Base-by-base conservation (phyloP, 805 yeast species). In the Osmozyma mogii region DNA sequence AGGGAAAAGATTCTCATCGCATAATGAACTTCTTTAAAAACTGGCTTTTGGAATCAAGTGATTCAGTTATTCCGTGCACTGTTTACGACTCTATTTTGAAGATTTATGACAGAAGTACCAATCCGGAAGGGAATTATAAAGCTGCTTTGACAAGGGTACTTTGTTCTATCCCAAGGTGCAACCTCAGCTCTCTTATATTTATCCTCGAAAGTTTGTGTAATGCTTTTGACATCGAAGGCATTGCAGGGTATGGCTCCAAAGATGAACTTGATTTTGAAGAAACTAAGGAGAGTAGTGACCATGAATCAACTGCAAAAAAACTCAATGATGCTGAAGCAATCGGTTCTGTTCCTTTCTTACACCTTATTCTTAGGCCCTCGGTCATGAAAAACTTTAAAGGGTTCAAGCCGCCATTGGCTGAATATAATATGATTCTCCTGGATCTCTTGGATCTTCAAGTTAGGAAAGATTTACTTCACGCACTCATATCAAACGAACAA, bases 11-110 rank as follows among this genome's bases (percentile, higher is more conserved):
- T 8, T 27, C 26, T 3, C 20, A 11, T 10, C 24, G 32, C 5
- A 31, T 55, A 18, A 38, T 61, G 4, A 59, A 56, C 30, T 62
- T 61, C 30, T 22, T 58, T 17, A 58, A 56, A 30, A 50, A 49
- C 33, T 64, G 70, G 70, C 43, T 63, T 15, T 42, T 64, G 6
- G 68, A 64, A 34, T 50, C 55, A 9, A 50, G 55, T 22, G 70
- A 64, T 31, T 57, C 68, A 0, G 36, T 62, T 15, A 60, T 64
- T 9, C 70, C 69, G 0, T 61, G 62, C 30, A 51, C 58, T 38
- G 53, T 59, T 5, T 59, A 47, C 37, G 70, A 63, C 22, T 37
- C 58, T 9, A 32, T 33, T 14, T 56, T 50, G 33, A 30, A 33
- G 22, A 25, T 28, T 23, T 41, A 37, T 17, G 29, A 32, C 6